These are phyloP conservation scores for Closterium sp. DNA, from an alignment of 139 green algal species.

Conservation along the genomic window DNA sequence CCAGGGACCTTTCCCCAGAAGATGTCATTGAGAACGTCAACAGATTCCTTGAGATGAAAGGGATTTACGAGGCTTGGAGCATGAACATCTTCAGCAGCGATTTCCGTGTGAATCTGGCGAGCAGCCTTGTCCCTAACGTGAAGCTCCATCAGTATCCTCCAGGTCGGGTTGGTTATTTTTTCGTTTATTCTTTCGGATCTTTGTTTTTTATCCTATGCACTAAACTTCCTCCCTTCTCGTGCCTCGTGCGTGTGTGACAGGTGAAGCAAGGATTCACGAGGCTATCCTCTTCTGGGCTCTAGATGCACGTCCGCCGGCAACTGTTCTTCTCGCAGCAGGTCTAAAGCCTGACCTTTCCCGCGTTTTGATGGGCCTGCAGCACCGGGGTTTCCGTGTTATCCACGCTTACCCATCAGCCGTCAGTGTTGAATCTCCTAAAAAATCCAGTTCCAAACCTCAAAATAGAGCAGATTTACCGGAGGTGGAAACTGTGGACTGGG, in stretches of 20 bases:
- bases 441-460: not conserved
- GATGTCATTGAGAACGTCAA: not conserved
- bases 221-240: not conserved
- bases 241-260: not conserved
- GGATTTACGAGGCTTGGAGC: not conserved
- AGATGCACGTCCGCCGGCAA: not conserved
- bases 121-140: not conserved
- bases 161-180: not conserved
- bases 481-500: not conserved
- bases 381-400: not conserved
- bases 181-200: not conserved
- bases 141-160: conserved; percentile 2
- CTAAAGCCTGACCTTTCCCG: not conserved
- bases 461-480: not conserved
- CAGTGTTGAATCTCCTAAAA: not conserved
- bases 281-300: not conserved
- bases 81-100: not conserved
- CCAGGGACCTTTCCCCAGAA: not conserved
- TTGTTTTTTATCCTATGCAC: not conserved
- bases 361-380: not conserved
- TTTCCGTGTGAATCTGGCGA: not conserved
- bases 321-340: not conserved
- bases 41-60: not conserved
- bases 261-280: not conserved
- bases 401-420: not conserved